Evolutionary conservation across 371 early-diverging fungal genomes (phyloP), one percentile per base, ranked within the genome.

Genomic region (Gilbertella persicaria): DNA sequence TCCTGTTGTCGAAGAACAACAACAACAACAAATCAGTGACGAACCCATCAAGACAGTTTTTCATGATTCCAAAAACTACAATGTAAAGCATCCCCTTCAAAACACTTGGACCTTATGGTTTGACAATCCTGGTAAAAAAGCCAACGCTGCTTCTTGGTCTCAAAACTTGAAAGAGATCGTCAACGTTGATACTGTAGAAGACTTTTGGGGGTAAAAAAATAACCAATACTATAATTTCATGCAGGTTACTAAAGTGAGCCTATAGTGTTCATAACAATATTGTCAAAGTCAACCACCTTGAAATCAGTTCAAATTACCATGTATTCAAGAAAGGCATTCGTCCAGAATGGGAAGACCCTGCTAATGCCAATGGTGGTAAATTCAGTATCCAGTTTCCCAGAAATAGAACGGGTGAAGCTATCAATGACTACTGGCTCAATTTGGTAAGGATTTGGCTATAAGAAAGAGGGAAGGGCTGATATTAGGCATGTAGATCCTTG

Each of bases 291-390:
- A 80, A 82, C 37, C 87, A 90, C 42, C 69, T 96, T 59, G 75
- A 87, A 13, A 58, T 79, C 28, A 86, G 88, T 25, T 83, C 94
- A 50, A 95, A 97, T 78, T 92, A 94, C 66, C 94, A 97, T 64
- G 70, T 99, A 47, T 99, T 99, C 85, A 93, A 93, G 71, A 82
- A 90, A 44, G 97, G 95, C 16, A 85, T 99, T 53, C 85, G 87
- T 69, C 99, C 99, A 8, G 90, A 89, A 89, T 99, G 99, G 99
- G 99, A 99, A 75, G 99, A 99, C 69, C 67, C 83, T 8, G 87
- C 74, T 39, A 99, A 99, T 80, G 83, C 77, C 26, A 78, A 91
- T 26, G 99, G 99, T 56, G 99, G 99, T 40, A 94, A 95, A 69
- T 96, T 98, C 91, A 87, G 92, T 46, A 68, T 92, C 41, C 88